Base-by-base conservation (phyloP, 2,329 filamentous ascomycete genomes). In the Epichloe glyceriae region DNA sequence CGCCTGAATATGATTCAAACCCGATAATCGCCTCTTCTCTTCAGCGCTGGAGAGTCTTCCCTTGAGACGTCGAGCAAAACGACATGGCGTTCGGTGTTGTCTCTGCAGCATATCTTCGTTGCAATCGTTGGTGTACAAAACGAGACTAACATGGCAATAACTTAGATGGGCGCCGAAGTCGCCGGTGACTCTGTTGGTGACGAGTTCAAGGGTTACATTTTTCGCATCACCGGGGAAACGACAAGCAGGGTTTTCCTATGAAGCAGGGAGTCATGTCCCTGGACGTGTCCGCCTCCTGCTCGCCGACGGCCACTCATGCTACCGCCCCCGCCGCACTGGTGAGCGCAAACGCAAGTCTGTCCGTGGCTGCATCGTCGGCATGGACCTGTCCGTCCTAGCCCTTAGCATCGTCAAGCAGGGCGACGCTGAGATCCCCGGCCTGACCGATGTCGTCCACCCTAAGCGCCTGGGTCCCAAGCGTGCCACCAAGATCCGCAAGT, bases 171-270 rank as follows among this genome's bases (percentile, higher is more conserved):
- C 69, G 82, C 85, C 67, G 88, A 96, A 79, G 87, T 98, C 65
- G 76, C 86, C 65, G 93, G 86, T 68, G 94, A 98, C 79, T 86
- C 84, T 70, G 82, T 98, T 68, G 93, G 93, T 69, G 90, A 97
- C 71, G 93, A 98, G 79, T 98, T 95, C 87, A 96, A 96, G 83
- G 93, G 93, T 75, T 98, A 98, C 82, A 85, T 98, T 79, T 89
- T 98, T 85, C 86, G 83, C 73, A 97, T 98, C 80, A 98, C 93
- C 67, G 94, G 93, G 93, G 94, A 72, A 98, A 98, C 86, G 93
- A 98, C 87, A 98, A 98, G 88, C 94, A 98, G 82, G 93, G 93
- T 80, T 98, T 98, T 84, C 93, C 93, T 66, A 98, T 98, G 93
- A 98, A 98, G 89, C 94, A 98, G 85, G 93, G 93, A 82, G 87